Percentiles rank a stretch among this genome's conserved stretches.
Evolutionary conservation across 2,329 filamentous ascomycete species (phyloP).

Genomic region (Xylaria sp.): DNA sequence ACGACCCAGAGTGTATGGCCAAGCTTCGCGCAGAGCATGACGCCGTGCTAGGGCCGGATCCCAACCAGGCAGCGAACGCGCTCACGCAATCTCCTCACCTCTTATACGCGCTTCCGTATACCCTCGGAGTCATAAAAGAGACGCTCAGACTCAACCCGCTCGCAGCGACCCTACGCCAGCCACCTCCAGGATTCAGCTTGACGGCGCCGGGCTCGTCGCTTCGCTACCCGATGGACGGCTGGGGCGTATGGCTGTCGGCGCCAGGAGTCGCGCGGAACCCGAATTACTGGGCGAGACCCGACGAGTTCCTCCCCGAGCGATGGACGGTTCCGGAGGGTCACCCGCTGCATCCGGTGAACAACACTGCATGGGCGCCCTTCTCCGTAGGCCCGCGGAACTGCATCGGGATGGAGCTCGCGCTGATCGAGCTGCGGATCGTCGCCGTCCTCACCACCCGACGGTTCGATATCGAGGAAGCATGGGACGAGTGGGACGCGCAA

Average conservation of each 20-base stretch:
- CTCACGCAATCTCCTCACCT: slow-evolving; percentile 44
- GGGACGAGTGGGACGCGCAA: slow-evolving; percentile 53
- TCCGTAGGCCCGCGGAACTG: slow-evolving; percentile 65
- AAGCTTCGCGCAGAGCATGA: slow-evolving; percentile 54
- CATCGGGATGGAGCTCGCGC: slow-evolving; percentile 66
- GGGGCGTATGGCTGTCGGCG: slow-evolving; percentile 44
- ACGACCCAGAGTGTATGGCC: slow-evolving; percentile 48
- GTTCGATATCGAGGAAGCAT: slow-evolving; percentile 62
- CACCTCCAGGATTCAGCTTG: slow-evolving; percentile 40
- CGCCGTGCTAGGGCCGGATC: slow-evolving; percentile 48
- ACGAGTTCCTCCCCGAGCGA: slow-evolving; percentile 54
- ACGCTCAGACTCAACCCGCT: slow-evolving; percentile 50
- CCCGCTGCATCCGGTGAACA: slow-evolving; percentile 42
- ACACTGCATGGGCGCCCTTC: slow-evolving; percentile 64
- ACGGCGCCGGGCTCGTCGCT: slow-evolving; percentile 41
- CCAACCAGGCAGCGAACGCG: slow-evolving; percentile 38
- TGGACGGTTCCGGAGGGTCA: slow-evolving; percentile 46
- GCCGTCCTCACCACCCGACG: slow-evolving; percentile 60
- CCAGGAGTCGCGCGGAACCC: slow-evolving; percentile 44
- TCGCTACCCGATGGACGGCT: slow-evolving; percentile 46
- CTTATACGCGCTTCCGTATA: slow-evolving; percentile 52
- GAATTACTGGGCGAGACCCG: slow-evolving; percentile 47
- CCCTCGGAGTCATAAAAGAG: slow-evolving; percentile 54
- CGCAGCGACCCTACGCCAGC: slow-evolving; percentile 44
- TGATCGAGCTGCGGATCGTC: slow-evolving; percentile 63